Evolutionary conservation across 1,284 basidiomycete genomes (phyloP).

Genomic region (Puccinia horiana): DNA sequence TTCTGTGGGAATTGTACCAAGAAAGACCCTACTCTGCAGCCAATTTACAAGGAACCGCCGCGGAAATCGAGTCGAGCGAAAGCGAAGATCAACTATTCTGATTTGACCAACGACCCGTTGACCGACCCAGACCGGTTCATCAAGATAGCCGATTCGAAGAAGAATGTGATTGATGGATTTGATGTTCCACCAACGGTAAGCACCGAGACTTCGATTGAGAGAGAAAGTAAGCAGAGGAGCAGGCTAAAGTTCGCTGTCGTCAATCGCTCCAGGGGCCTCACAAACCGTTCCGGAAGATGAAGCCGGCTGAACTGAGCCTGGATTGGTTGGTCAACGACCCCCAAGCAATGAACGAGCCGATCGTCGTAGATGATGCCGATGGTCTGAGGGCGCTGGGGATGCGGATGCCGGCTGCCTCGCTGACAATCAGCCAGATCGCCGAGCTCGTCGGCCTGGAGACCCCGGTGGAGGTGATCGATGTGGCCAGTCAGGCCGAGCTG

Average conservation of each 20-base stretch:
- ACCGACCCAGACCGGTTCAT: slow-evolving; percentile 30
- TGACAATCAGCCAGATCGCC: slow-evolving; percentile 39
- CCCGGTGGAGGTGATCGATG: slow-evolving; percentile 54
- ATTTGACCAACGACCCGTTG: background rate
- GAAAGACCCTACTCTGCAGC: slow-evolving; percentile 25
- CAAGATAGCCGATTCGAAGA: slow-evolving; percentile 7
- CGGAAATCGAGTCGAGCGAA: slow-evolving; percentile 37
- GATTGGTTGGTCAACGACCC: slow-evolving; percentile 8
- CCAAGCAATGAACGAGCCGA: slow-evolving; percentile 24
- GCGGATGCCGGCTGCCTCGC: slow-evolving; percentile 4
- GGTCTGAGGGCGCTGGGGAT: slow-evolving; percentile 12
- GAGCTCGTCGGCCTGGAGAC: slow-evolving; percentile 32
- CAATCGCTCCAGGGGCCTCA: slow-evolving; percentile 13
- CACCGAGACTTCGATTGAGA: background rate
- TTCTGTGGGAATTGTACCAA: slow-evolving; percentile 7
- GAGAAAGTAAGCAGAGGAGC: background rate
- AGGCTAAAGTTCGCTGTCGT: background rate
- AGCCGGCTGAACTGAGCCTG: slow-evolving; percentile 15
- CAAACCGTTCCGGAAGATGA: slow-evolving; percentile 33
- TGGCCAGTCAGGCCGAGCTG: slow-evolving; percentile 58
- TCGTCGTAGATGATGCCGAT: slow-evolving; percentile 30
- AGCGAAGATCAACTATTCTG: slow-evolving; percentile 2
- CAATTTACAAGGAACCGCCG: slow-evolving; percentile 23
- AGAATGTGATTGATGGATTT: slow-evolving; percentile 38
- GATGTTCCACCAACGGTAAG: slow-evolving; percentile 24